A percentile compares a stretch with the other conserved stretches of the same genome.
phyloP scores from a whole-genome alignment of 768 basidiomycete species.

The Crucibulum laeve region DNA sequence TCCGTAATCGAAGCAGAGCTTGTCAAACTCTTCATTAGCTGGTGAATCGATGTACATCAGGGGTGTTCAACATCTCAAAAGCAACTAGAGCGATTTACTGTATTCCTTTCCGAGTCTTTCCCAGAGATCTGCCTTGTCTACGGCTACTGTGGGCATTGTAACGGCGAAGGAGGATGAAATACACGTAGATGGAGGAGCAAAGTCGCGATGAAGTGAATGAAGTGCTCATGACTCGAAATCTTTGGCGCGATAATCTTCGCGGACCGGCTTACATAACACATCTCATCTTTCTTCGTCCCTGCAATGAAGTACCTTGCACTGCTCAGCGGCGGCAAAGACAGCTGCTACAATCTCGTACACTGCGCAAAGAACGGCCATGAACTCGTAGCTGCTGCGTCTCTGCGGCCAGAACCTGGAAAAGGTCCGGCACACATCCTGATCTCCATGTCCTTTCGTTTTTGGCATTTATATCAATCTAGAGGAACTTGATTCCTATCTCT shows the following conservation, averaged over 20 bases:
- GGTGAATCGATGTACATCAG: no score
- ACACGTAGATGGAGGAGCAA: conserved; percentile 13
- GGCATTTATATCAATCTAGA: conserved; percentile 47
- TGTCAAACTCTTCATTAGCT: conserved; percentile 96
- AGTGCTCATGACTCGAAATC: conserved; percentile 3
- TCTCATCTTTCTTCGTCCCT: conserved; percentile 5
- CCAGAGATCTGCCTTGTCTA: conserved; percentile 95
- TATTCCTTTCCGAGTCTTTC: conserved; percentile 78
- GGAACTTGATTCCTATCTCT: conserved; percentile 97
- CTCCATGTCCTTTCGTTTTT: conserved; percentile 14
- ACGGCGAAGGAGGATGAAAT: conserved; percentile 3
- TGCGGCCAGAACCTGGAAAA: conserved; percentile 81
- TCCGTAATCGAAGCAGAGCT: conserved; percentile 95
- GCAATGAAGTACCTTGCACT: conserved; percentile 90
- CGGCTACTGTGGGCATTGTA: conserved; percentile 93
- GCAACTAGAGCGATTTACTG: no score
- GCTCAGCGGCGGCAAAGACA: conserved; percentile 97
- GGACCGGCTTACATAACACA: not conserved
- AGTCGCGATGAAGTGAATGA: not conserved
- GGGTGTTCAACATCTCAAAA: no score
- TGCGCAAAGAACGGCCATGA: conserved; percentile 83
- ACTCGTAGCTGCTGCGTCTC: conserved; percentile 82
- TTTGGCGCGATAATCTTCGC: not conserved
- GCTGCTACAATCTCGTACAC: conserved; percentile 92
- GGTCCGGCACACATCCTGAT: conserved; percentile 44